Evolutionary conservation across 1,284 basidiomycete genomes (phyloP), one percentile per base, ranked within the genome.

Genomic region (Heliocybe sulcata): DNA sequence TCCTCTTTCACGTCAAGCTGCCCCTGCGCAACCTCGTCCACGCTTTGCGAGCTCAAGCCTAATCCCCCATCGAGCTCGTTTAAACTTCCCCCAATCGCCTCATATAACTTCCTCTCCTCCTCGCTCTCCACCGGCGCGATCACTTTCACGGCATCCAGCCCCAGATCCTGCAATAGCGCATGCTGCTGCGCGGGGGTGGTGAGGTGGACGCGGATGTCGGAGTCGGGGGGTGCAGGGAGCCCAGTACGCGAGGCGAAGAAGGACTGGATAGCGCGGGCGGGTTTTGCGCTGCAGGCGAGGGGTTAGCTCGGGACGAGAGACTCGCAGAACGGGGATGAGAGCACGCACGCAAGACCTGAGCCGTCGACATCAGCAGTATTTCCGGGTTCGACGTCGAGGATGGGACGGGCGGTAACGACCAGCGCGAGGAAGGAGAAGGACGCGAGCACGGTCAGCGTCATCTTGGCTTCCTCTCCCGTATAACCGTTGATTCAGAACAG

Each of bases 381-480:
- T 4, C 8, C 8, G 16, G 38, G 16, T 6, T 31, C 29, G 38
- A 20, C 6, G 4, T 42, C 38, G 9, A 63, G 54, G 50, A 75
- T 58, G 45, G 76, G 76, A 56, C 68, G 73, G 60, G 76, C 66
- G 53, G 72, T 68, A 57, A 74, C 75, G 66, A 76, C 72, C 65
- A 79, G 71, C 65, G 69, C 75, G 59, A 77, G 65, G 29, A 77
- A 64, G 42, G 72, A 72, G 55, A 75, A 64, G 19, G 68, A 77
- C 52, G 68, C 69, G 53, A 79, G 65, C 38, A 77, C 61, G 54
- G 67, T 67, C 45, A 74, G 63, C 29, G 72, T 67, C 76, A 78
- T 79, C 49, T 35, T 49, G n/a, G 4, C 38, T n/a, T 31, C 29
- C 6, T 6, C 29, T 31, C 12, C 29, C 29, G 29, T 31, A 31